Evolutionary conservation across 768 basidiomycete species (phyloP), one percentile per base, ranked within the genome.

Genomic region (Gelatoporia subvermispora): DNA sequence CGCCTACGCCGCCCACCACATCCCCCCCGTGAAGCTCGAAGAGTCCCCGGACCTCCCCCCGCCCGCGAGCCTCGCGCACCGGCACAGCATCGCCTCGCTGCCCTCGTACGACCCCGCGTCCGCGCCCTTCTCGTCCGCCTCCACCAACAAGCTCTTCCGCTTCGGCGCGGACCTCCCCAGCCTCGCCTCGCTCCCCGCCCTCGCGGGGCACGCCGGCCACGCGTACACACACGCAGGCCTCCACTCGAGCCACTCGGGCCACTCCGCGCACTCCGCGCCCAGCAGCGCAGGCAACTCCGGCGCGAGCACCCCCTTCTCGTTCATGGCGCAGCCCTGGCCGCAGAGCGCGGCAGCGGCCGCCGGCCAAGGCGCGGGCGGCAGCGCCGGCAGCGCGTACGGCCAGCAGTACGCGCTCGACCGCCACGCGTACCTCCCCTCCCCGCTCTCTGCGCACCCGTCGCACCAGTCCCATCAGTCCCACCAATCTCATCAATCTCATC

Each of bases 301-400:
- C 50, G 52, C 43, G 13, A 40, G 48, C 50, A 58, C 60, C 13
- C 60, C 52, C 17, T 61, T 53, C 56, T 56, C 55, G 41, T 65
- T 60, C 56, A 55, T 59, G 55, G 56, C 57, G 22, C 36, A 52
- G 36, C 50, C 50, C 41, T 57, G 57, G 43, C 53, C 48, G 25
- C 49, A 53, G 44, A 45, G 53, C 34, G 49, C 55, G 20, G 41
- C 43, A 20, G 41, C 48, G 34, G 35, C 46, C 41, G 49, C 55
- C 39, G 50, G 58, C 20, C 47, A 54, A 20, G 43, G 56, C 18
- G 46, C 56, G n/a, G 51, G 59, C 34, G 40, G 56, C 23, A 60
- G 60, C 25, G 45, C 48, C n/a, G 22, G 50, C n/a, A 48, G 50
- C 50, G 39, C 42, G 21, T 54, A 60, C 41, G 44, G 47, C 37